Conservation (phyloP, 2,329 filamentous ascomycete species). For the Chaetomium olivaceum region DNA sequence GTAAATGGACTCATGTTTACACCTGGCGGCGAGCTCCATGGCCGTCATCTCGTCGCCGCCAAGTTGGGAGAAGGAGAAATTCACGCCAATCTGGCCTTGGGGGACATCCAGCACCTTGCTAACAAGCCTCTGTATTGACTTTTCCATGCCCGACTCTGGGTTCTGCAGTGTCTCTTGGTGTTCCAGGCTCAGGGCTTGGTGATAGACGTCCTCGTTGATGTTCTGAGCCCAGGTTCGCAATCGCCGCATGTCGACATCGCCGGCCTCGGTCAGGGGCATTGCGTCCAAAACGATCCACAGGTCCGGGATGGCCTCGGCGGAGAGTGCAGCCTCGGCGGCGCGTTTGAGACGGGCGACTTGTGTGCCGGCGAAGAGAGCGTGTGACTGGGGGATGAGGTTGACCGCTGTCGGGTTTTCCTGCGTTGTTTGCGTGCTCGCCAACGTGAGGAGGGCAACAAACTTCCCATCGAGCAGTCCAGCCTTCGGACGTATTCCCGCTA, state of each 20-base stretch:
- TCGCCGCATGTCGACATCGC: constrained; percentile 45
- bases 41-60: constrained; percentile 45
- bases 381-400: constrained; percentile 40
- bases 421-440: constrained; percentile 36
- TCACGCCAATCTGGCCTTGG: constrained; percentile 45
- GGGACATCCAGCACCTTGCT: constrained; percentile 43
- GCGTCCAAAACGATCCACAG: constrained; percentile 51
- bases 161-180: constrained; percentile 40
- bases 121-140: constrained; percentile 42
- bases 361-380: constrained; percentile 44
- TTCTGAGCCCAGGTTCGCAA: constrained; percentile 58
- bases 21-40: constrained; percentile 43
- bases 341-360: constrained; percentile 46
- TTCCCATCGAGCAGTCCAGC: constrained; percentile 54
- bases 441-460: constrained; percentile 49
- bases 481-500: constrained; percentile 48
- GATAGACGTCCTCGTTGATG: constrained; percentile 48
- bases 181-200: constrained; percentile 48
- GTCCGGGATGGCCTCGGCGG: constrained; percentile 43
- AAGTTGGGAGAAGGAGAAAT: constrained; percentile 44
- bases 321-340: constrained; percentile 40
- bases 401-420: constrained; percentile 38
- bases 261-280: constrained; percentile 47
- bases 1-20: constrained; percentile 43
- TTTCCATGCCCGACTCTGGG: constrained; percentile 43